Evolutionary conservation across 2,329 filamentous ascomycete genomes (phyloP).

Genomic region (Aspergillus carbonarius): DNA sequence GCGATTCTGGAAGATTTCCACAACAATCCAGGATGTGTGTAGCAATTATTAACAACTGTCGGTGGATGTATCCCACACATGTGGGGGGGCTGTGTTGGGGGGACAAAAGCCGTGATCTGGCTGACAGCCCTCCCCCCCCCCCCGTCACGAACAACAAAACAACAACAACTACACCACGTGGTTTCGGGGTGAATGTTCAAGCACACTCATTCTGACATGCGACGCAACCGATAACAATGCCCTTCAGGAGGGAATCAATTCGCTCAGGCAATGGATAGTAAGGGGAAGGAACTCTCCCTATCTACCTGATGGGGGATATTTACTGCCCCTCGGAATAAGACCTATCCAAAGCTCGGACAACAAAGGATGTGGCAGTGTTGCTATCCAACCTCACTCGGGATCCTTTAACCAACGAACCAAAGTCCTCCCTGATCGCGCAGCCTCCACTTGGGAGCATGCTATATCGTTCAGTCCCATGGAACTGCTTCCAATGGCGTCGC

Average conservation of each 20-base stretch:
- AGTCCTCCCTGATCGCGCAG: neutral
- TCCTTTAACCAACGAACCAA: conserved; percentile 4
- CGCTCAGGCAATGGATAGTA: neutral
- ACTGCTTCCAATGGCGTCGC: neutral
- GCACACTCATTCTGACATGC: neutral
- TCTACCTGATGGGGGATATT: neutral
- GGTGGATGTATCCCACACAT: neutral
- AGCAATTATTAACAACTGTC: neutral
- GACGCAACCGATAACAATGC: too few relatives aligned
- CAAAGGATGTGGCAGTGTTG: conserved; percentile 8
- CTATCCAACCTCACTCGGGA: neutral
- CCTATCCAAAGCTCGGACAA: conserved; percentile 3
- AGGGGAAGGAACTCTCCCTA: too few relatives aligned
- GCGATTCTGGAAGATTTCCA: neutral
- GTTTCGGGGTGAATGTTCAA: neutral
- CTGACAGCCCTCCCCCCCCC: neutral
- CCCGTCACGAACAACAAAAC: neutral
- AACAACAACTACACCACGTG: neutral
- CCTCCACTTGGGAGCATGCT: neutral
- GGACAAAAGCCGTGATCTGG: neutral
- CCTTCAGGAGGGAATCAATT: too few relatives aligned
- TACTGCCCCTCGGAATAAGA: neutral
- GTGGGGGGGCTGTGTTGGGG: neutral
- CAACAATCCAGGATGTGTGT: neutral
- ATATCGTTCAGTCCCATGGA: neutral